Conservation (phyloP, 805 yeast genomes). For the Candida corydali region DNA sequence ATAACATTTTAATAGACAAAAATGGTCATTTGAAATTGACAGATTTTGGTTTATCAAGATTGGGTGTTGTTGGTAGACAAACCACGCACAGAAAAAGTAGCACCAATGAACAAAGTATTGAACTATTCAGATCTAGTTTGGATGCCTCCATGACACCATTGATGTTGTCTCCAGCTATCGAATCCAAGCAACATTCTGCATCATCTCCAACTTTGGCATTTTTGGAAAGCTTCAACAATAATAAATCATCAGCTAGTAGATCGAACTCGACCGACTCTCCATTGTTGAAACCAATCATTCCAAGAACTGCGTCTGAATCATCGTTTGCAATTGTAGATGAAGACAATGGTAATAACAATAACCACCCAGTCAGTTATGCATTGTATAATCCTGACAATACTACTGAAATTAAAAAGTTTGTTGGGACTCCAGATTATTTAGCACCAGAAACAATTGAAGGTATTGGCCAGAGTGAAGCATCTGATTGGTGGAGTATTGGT, state of each 20-base stretch:
- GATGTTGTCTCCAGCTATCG: constrained; percentile 38
- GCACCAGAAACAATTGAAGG: constrained; percentile 96
- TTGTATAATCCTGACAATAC: constrained; percentile 64
- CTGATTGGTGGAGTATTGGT: constrained; percentile 99
- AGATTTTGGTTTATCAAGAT: constrained; percentile 89
- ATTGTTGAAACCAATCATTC: constrained; percentile 41
- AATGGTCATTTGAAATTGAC: constrained; percentile 89
- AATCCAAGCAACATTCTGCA: constrained; percentile 10
- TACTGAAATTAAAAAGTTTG: constrained; percentile 58
- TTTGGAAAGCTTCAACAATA: constrained; percentile 7
- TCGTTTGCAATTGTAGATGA: constrained; percentile 55
- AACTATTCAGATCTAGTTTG: constrained; percentile 26
- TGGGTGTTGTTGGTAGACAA: constrained; percentile 85
- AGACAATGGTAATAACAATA: constrained; percentile 26
- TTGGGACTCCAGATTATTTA: constrained; percentile 96
- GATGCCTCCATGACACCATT: constrained; percentile 40
- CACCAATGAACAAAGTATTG: constrained; percentile 39
- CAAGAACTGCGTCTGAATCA: constrained; percentile 51
- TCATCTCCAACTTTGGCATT: constrained; percentile 10
- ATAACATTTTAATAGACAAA: constrained; percentile 80
- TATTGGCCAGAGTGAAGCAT: constrained; percentile 70
- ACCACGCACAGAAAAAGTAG: constrained; percentile 42
- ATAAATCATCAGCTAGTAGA: constrained; percentile 20
- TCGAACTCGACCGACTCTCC: constrained; percentile 49
- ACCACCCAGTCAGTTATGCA: constrained; percentile 40